These are phyloP conservation scores for Aureobasidium vineae DNA, from an alignment of 2,329 filamentous ascomycete genomes.

Conservation along the genomic window DNA sequence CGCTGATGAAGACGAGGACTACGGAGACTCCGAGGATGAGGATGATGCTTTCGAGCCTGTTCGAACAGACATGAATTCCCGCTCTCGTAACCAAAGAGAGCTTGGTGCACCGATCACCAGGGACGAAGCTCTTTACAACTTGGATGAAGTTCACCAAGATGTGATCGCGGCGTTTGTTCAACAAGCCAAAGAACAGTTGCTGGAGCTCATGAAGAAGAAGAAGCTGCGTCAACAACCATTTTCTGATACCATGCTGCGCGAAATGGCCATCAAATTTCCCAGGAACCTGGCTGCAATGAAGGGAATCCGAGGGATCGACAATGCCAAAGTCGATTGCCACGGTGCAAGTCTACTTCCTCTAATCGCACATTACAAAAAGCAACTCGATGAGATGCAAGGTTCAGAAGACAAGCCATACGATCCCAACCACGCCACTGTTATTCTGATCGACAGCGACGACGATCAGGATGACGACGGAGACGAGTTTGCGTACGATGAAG, in stretches of 20 bases:
- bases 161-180: conserved; percentile 65
- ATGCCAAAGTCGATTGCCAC: conserved; percentile 60
- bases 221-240: conserved; percentile 61
- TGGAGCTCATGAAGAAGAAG: conserved; percentile 60
- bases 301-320: conserved; percentile 61
- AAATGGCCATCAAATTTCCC: conserved; percentile 72
- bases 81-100: conserved; percentile 39
- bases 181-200: conserved; percentile 60
- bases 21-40: conserved; percentile 38
- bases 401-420: conserved; percentile 44
- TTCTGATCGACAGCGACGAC: conserved; percentile 48
- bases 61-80: conserved; percentile 39
- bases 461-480: conserved; percentile 42
- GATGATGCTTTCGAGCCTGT: conserved; percentile 46
- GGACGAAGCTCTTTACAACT: conserved; percentile 53
- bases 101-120: conserved; percentile 60
- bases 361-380: conserved; percentile 45
- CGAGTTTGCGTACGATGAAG: conserved; percentile 48
- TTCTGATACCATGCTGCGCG: conserved; percentile 64
- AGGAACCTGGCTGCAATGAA: conserved; percentile 61
- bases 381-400: conserved; percentile 43
- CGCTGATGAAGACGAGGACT: conserved; percentile 38
- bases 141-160: conserved; percentile 61
- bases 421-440: conserved; percentile 52
- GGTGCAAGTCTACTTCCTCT: conserved; percentile 62